A percentile compares a stretch with the other conserved stretches of the same genome.
Conservation (phyloP, 306 rosid genomes). For the Sesbania bispinosa region DNA sequence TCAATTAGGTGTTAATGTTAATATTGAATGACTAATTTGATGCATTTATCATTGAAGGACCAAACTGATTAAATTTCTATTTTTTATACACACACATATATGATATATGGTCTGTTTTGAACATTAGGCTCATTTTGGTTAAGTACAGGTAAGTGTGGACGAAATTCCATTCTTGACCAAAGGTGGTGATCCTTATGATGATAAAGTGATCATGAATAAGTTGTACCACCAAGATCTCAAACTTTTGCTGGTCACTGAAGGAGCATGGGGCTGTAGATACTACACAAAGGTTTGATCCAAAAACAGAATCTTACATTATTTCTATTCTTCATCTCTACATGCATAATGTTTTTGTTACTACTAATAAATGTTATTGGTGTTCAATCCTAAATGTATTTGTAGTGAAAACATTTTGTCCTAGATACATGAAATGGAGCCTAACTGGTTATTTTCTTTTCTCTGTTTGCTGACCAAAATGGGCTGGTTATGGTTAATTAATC, state of each 20-base stretch:
- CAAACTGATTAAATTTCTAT: background rate
- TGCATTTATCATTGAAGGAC: background rate
- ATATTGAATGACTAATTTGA: background rate
- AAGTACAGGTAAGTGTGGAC: constrained; percentile 51
- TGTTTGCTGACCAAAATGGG: background rate
- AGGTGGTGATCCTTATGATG: constrained; percentile 58
- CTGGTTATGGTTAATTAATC: background rate
- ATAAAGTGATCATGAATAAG: constrained; percentile 50
- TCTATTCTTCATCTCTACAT: background rate
- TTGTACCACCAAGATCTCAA: constrained; percentile 52
- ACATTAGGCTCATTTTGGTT: background rate
- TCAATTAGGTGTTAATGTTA: background rate
- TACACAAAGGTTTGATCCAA: constrained; percentile 50
- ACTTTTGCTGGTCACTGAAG: constrained; percentile 64
- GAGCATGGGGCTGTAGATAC: constrained; percentile 60
- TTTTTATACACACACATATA: no score
- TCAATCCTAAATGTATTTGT: no score
- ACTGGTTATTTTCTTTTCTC: background rate
- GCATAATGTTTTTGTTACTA: background rate
- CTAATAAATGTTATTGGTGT: background rate
- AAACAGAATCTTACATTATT: background rate
- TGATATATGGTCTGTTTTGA: no score
- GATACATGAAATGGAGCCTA: background rate
- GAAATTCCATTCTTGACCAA: constrained; percentile 49
- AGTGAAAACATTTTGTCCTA: no score